These are phyloP conservation scores for Aspergillus pseudoterreus DNA, from an alignment of 2,329 filamentous ascomycete genomes.

Conservation along the genomic window DNA sequence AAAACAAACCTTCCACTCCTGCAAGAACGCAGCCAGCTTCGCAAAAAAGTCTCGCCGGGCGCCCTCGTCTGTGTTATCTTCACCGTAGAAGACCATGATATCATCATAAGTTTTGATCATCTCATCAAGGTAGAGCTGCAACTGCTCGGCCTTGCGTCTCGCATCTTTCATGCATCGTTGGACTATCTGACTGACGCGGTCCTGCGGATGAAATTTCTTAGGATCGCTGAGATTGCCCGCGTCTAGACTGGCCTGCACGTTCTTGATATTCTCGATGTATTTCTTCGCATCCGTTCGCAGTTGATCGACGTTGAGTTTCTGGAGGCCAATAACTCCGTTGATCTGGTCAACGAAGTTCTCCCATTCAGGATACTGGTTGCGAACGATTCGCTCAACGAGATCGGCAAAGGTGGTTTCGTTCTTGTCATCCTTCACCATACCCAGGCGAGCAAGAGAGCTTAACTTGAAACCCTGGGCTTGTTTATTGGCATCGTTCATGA, in stretches of 20 bases:
- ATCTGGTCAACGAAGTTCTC: constrained; percentile 86
- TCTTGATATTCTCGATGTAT: constrained; percentile 93
- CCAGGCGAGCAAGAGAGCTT: constrained; percentile 83
- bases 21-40: constrained; percentile 85
- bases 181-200: constrained; percentile 87
- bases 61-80: constrained; percentile 87
- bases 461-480: constrained; percentile 98
- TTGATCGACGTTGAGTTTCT: constrained; percentile 95
- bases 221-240: constrained; percentile 91
- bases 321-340: constrained; percentile 66
- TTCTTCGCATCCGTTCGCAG: constrained; percentile 80
- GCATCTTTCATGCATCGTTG: constrained; percentile 96
- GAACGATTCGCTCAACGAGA: constrained; percentile 91
- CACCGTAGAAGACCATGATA: constrained; percentile 94
- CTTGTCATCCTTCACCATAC: constrained; percentile 99
- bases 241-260: constrained; percentile 87
- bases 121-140: constrained; percentile 88
- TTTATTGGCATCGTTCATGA: constrained; percentile 99
- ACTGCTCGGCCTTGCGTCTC: constrained; percentile 89
- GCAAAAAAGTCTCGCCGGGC: constrained; percentile 92
- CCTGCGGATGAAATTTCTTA: constrained; percentile 96
- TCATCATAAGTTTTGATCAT: constrained; percentile 90
- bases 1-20: constrained; percentile 72
- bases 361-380: constrained; percentile 95
- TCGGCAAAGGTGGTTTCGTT: constrained; percentile 96